Conservation (phyloP, 208 protist genomes). For the Acanthamoeba sp. region DNA sequence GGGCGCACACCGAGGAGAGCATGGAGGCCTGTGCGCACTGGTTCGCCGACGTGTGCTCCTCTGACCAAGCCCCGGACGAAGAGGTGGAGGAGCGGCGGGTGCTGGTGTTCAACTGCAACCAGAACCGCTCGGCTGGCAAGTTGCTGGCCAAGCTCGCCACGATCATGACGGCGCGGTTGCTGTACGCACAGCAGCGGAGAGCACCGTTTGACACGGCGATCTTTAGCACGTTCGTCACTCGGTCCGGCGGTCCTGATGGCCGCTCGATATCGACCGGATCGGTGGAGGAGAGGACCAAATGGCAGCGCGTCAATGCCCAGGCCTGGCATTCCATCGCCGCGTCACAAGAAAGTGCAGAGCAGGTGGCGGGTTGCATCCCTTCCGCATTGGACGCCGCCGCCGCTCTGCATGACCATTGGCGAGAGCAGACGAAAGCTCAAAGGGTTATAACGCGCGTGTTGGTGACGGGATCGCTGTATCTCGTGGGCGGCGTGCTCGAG, state of each 20-base stretch:
- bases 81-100: not conserved
- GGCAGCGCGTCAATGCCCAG: not conserved
- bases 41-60: not conserved
- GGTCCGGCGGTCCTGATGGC: not conserved
- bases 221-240: conserved; percentile 65
- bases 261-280: not conserved
- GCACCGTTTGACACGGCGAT: conserved; percentile 23
- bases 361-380: conserved; percentile 37
- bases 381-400: not conserved
- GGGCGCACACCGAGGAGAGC: conserved; percentile 73
- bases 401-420: not conserved
- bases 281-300: not conserved
- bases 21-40: conserved; percentile 57
- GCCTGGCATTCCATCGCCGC: not conserved
- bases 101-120: conserved; percentile 64
- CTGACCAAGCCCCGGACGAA: not conserved
- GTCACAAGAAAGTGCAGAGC: too few species aligned
- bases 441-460: not conserved
- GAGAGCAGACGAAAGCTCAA: not conserved
- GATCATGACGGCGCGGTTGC: not conserved
- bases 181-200: not conserved
- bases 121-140: conserved; percentile 17
- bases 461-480: conserved; percentile 69
- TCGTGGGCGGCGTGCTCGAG: conserved; percentile 72
- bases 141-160: conserved; percentile 2